Evolutionary conservation across 345 rosid genomes (phyloP), one percentile per base, ranked within the genome.

Genomic region (Brassica cretica): DNA sequence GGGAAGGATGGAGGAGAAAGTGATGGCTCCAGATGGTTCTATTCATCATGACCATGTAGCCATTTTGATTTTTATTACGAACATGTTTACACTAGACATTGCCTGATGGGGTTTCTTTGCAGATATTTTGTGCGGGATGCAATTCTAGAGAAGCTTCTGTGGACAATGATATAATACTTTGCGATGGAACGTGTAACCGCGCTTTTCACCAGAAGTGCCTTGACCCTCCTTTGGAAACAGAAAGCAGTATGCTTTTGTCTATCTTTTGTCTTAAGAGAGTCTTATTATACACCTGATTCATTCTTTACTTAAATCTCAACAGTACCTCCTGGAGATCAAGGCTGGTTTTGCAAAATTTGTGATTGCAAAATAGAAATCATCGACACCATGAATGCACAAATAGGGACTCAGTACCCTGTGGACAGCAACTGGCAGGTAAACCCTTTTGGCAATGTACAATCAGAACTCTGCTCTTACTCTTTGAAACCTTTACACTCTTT

Each of bases 91-190:
- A 7, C 39, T 35, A 10, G 49, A 24, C 56, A 1, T 51, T 41
- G 0, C 49, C 5, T 41, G 14, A 44, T 3, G 53, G 6, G n/a
- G 56, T 51, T 51, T 6, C 56, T n/a, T 51, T 51, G 19, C 58
- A 95, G 99, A 95, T 95, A 83, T 89, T 95, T 84, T 93, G 99
- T 82, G 96, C 99, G 6, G 85, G 87, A 81, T 95, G 99, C 89
- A 89, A 89, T 83, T 84, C 83, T 37, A 90, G 89, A 55, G 99
- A 95, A 82, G 96, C 94, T 81, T 88, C 81, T 82, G 88, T 75
- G 3, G 99, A 93, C 86, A 93, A 95, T 70, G 99, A 95, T 82
- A 93, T 93, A 59, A 78, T 93, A 72, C 94, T 95, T 39, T 95
- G 99, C 83, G 99, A 95, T 86, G 99, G 99, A 74, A 89, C 90